Percentiles rank a stretch among this genome's conserved stretches.
Conservation (phyloP, 2,329 filamentous ascomycete genomes). For the Gremmenia infestans region DNA sequence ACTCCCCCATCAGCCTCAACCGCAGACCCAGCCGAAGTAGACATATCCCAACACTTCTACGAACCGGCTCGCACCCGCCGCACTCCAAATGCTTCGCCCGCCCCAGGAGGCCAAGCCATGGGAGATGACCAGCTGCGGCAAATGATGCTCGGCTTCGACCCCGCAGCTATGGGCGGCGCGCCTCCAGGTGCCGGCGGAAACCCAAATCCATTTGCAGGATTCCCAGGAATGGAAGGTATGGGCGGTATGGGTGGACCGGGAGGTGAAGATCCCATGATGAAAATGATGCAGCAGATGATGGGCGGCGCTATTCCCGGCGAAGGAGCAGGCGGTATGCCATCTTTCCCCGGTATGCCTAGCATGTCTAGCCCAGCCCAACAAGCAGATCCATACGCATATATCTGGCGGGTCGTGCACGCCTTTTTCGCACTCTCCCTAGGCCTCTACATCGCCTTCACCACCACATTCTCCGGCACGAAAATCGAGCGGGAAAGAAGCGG, state of each 20-base stretch:
- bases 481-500: constrained; percentile 47
- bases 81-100: constrained; percentile 22
- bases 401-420: constrained; percentile 72
- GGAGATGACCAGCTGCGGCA: constrained; percentile 59
- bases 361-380: constrained; percentile 32
- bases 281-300: constrained; percentile 73
- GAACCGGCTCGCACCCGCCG: constrained; percentile 44
- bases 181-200: constrained; percentile 26
- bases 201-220: constrained; percentile 32
- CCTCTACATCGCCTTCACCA: constrained; percentile 63
- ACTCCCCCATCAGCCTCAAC: constrained; percentile 31
- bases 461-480: constrained; percentile 64
- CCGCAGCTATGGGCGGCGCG: constrained; percentile 18
- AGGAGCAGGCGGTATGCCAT: constrained; percentile 30
- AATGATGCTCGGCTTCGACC: constrained; percentile 57
- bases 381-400: constrained; percentile 40
- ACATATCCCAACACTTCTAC: constrained; percentile 71
- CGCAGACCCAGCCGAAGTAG: constrained; percentile 67
- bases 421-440: constrained; percentile 66
- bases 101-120: constrained; percentile 28
- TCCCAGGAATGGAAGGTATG: constrained; percentile 27
- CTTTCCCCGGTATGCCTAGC: constrained; percentile 39
- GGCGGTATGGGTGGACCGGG: constrained; percentile 26
- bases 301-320: constrained; percentile 36
- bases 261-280: constrained; percentile 62